These are phyloP conservation scores for Bretschneidera sinensis DNA, from an alignment of 345 rosid genomes.

Conservation along the genomic window DNA sequence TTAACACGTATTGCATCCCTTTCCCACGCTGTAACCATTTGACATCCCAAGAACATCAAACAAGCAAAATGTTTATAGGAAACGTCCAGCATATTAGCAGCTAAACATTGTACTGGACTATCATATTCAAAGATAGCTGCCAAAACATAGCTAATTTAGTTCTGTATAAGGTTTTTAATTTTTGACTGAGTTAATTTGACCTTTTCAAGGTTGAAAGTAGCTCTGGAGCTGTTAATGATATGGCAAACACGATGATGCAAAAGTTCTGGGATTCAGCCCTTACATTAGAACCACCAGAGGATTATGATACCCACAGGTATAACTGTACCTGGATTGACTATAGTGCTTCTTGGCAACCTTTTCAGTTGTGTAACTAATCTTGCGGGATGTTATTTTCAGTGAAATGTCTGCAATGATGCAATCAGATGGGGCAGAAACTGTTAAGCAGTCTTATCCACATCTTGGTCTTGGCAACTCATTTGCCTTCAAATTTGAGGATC, in stretches of 20 bases:
- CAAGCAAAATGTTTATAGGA: too few relatives aligned
- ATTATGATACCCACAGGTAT: conserved; percentile 83
- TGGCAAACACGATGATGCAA: conserved; percentile 97
- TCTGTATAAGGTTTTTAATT: background rate
- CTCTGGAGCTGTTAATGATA: conserved; percentile 83
- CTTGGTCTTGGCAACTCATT: conserved; percentile 78
- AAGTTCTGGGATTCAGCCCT: conserved; percentile 98
- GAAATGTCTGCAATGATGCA: conserved; percentile 76
- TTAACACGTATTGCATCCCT: too few relatives aligned
- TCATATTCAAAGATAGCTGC: too few relatives aligned
- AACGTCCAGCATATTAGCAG: too few relatives aligned
- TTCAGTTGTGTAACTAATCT: conserved; percentile 22
- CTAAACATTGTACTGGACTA: too few relatives aligned
- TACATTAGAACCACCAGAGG: conserved; percentile 85
- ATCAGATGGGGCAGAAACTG: conserved; percentile 58
- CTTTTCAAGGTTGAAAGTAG: conserved; percentile 68
- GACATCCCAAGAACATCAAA: too few relatives aligned
- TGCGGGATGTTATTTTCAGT: conserved; percentile 38
- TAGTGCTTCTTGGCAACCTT: conserved; percentile 1
- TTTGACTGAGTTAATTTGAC: conserved; percentile 3
- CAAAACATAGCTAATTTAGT: too few relatives aligned
- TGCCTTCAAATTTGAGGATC: conserved; percentile 82
- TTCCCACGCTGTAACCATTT: too few relatives aligned
- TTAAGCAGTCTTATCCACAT: conserved; percentile 62
- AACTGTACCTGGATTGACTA: conserved; percentile 10